Evolutionary conservation across 495 filamentous ascomycete species (phyloP), one percentile per base, ranked within the genome.

Genomic region (Hypoxylon cercidicola): DNA sequence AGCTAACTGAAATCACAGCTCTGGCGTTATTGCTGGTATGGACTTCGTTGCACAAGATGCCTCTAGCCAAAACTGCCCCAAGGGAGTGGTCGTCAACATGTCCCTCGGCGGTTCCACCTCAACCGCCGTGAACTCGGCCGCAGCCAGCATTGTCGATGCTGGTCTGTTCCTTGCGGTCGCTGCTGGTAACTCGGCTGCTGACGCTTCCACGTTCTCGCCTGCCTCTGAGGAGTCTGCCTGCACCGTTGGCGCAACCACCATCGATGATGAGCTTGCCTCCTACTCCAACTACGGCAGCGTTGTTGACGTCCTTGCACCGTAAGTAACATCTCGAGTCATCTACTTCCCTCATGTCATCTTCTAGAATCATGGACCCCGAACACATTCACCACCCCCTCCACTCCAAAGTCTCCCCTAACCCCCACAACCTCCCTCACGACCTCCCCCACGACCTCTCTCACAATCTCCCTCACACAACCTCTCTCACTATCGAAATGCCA

Each of bases 271-370:
- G 47, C 75, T 79, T 32, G 79, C 84, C 15, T 75, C 64, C 3
- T 87, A 82, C 79, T 84, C 81, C 60, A 88, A 89, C 78, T 87
- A 75, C 62, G 85, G 87, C 20, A 54, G 72, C 30, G 64, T 80
- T 18, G 77, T 89, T 15, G 84, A 89, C 65, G 57, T 88, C 63
- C 84, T 85, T 55, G 85, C 47, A 76, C 74, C 13, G 79, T 81
- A 51, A 77, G 74, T 23, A 1, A n/a, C n/a, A n/a, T n/a, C n/a
- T n/a, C n/a, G n/a, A n/a, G n/a, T n/a, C n/a, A n/a, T n/a, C n/a
- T n/a, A n/a, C n/a, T n/a, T n/a, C n/a, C n/a, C n/a, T n/a, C n/a
- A n/a, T n/a, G n/a, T n/a, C n/a, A n/a, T n/a, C n/a, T n/a, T n/a
- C n/a, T n/a, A n/a, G n/a, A n/a, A n/a, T n/a, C n/a, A n/a, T n/a